Evolutionary conservation across 805 yeast species (phyloP), one percentile per base, ranked within the genome.

Genomic region (Metschnikowia dekortorum): DNA sequence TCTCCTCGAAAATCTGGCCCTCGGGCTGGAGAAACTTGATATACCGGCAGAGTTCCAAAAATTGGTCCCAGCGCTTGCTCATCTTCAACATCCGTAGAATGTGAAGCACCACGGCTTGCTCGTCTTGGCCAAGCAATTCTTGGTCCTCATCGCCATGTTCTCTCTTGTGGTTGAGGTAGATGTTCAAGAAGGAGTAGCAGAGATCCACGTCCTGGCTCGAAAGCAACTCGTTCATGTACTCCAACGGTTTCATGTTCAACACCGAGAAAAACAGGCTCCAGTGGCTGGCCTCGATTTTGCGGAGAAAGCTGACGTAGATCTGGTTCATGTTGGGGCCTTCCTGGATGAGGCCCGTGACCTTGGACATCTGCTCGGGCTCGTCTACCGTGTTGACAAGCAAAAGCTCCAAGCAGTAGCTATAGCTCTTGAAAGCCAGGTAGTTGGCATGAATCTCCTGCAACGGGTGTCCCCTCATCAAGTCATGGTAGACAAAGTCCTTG

Each of bases 251-350:
- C 33, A 70, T 68, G 3, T 67, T 60, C 26, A 76, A 60, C 26
- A 70, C 65, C 3, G 61, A 54, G 57, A 80, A 80, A 50, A 79
- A 79, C n/a, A 60, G 62, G 4, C 64, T 46, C 87, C 87, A 82
- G 59, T 77, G 78, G 38, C 69, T 73, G 44, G 76, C 71, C 57
- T 82, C 87, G 13, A 81, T 81, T 53, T 82, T 82, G 32, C 87
- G 66, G 33, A 84, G 77, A 56, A 85, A 81, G 52, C 76, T 79
- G 42, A 80, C 68, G 48, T 73, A 74, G n/a, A 80, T 71, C 4
- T 60, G 59, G 47, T 66, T 69, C 5, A 63, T 55, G 10, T 53
- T 47, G 8, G 48, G 48, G 16, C 49, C 51, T 18, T 35, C 40
- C 34, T 59, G 52, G 3, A 68, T 58, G 31, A 69, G 55, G 14